Evolutionary conservation across 2,329 filamentous ascomycete species (phyloP).

Genomic region (Tolypocladium paradoxum): DNA sequence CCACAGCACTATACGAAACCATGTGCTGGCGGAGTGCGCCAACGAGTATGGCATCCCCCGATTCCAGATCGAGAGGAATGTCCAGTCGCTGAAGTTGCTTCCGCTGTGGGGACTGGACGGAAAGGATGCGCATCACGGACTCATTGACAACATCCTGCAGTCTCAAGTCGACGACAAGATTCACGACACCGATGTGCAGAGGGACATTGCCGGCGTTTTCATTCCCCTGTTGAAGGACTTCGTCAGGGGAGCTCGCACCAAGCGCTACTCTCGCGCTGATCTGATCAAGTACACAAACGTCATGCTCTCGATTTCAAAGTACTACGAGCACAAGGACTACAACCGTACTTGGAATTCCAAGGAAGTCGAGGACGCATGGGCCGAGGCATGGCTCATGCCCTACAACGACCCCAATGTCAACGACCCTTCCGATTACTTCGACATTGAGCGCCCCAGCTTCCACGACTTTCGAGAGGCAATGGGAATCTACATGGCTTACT

Average conservation of each 20-base stretch:
- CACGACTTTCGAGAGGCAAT: conserved; percentile 23
- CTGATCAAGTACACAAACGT: conserved; percentile 35
- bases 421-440: conserved; percentile 18
- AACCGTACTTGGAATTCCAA: conserved; percentile 36
- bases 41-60: conserved; percentile 44
- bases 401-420: conserved; percentile 28
- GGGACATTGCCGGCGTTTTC: conserved; percentile 41
- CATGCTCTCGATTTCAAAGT: conserved; percentile 37
- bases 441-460: conserved; percentile 23
- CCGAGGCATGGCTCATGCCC: conserved; percentile 35
- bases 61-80: conserved; percentile 43
- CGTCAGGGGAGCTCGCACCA: conserved; percentile 37
- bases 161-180: conserved; percentile 38
- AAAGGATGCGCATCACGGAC: conserved; percentile 38
- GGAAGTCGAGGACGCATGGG: conserved; percentile 35
- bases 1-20: conserved; percentile 40
- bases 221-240: conserved; percentile 38
- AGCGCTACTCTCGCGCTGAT: conserved; percentile 29
- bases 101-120: conserved; percentile 45
- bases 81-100: conserved; percentile 41
- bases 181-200: conserved; percentile 23
- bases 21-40: conserved; percentile 42
- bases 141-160: conserved; percentile 42
- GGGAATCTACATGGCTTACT: conserved; percentile 29
- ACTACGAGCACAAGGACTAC: conserved; percentile 41